These are phyloP conservation scores for Talaromyces liani DNA, from an alignment of 495 filamentous ascomycete species.

Conservation along the genomic window DNA sequence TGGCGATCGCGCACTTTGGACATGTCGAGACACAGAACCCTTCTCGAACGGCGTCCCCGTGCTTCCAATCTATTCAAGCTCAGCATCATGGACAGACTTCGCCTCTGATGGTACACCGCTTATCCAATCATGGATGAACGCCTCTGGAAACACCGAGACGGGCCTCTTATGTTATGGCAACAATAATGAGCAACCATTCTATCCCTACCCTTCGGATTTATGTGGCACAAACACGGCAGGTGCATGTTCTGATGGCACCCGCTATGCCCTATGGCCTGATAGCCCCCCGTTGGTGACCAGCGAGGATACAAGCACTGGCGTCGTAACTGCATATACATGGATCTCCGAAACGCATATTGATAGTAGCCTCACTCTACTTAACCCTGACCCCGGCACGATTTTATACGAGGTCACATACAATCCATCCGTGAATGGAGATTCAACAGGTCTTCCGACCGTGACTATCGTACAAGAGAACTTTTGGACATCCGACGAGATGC, in stretches of 20 bases:
- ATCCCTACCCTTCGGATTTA: conserved; percentile 14
- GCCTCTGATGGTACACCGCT: conserved; percentile 11
- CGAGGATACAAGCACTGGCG: conserved; percentile 9
- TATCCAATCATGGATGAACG: conserved; percentile 1
- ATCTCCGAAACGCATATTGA: conserved; percentile 20
- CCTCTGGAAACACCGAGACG: neutral
- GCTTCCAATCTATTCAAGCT: conserved; percentile 16
- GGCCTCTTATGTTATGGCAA: conserved; percentile 16
- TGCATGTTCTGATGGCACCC: conserved; percentile 16
- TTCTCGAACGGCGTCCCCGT: conserved; percentile 11
- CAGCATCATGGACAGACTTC: conserved; percentile 21
- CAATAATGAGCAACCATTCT: conserved; percentile 18
- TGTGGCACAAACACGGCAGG: conserved; percentile 17
- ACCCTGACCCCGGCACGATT: conserved; percentile 15
- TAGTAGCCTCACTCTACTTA: conserved; percentile 11
- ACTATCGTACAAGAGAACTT: conserved; percentile 16
- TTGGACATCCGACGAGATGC: conserved; percentile 18
- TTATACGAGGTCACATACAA: conserved; percentile 18
- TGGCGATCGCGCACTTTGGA: conserved; percentile 20
- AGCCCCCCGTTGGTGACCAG: conserved; percentile 19
- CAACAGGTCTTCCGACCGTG: conserved; percentile 14
- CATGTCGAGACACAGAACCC: conserved; percentile 21
- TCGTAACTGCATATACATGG: conserved; percentile 21
- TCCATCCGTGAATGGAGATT: conserved; percentile 5
- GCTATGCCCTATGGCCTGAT: conserved; percentile 23